Evolutionary conservation across 305 asterid species (phyloP).

Genomic region (Plantago lanceolata): DNA sequence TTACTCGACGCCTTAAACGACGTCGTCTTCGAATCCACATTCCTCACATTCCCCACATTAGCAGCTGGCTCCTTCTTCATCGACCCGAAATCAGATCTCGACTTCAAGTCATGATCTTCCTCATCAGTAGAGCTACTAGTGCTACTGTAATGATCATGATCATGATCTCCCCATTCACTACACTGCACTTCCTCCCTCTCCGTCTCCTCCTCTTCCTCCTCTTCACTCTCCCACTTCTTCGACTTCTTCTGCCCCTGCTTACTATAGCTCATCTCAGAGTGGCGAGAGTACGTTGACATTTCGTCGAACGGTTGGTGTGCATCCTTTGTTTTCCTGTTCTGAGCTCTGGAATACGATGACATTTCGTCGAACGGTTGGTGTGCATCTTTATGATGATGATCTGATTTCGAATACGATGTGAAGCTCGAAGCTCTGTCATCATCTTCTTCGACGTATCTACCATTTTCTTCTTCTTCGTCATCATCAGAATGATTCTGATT

Average conservation of each 20-base stretch:
- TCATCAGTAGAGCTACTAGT: conserved; percentile 46
- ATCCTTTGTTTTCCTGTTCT: conserved; percentile 16
- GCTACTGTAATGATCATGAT: conserved; percentile 70
- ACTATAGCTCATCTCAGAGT: conserved; percentile 32
- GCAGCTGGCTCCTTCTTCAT: conserved; percentile 32
- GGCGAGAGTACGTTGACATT: conserved; percentile 35
- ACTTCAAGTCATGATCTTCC: conserved; percentile 38
- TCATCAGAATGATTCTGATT: conserved; percentile 2
- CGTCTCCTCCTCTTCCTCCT: conserved; percentile 42
- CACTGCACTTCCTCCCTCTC: conserved; percentile 98
- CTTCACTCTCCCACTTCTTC: conserved; percentile 57
- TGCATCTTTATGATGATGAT: background rate
- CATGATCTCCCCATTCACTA: conserved; percentile 97
- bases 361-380: background rate
- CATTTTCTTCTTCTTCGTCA: conserved; percentile 38
- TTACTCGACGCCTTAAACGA: conserved; percentile 37
- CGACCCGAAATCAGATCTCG: conserved; percentile 71
- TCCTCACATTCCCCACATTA: conserved; percentile 6
- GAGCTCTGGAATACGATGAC: conserved; percentile 12
- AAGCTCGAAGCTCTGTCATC: conserved; percentile 45
- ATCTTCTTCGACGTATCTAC: conserved; percentile 31
- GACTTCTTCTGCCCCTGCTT: conserved; percentile 26
- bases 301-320: conserved; percentile 49
- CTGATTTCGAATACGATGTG: conserved; percentile 32
- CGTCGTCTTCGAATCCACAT: conserved; percentile 20